Evolutionary conservation across 768 basidiomycete genomes (phyloP).

Genomic region (Tubosaeta sp.): DNA sequence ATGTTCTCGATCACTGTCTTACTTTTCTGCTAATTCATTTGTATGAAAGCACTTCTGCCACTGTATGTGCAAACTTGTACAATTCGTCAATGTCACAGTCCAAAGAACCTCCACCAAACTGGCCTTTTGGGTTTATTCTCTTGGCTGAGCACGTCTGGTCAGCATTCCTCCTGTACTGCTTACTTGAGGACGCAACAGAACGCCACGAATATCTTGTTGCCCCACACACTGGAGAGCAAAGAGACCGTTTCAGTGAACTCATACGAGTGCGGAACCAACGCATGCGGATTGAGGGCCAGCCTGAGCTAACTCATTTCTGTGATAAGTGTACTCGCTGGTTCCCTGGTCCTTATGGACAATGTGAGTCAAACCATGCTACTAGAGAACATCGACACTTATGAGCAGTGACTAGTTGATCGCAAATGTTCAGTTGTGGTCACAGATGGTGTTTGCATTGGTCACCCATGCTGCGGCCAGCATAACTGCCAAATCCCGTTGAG

Average conservation of each 20-base stretch:
- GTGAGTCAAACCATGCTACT: background rate
- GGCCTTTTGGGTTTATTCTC: background rate
- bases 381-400: too few relatives aligned
- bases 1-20: too few relatives aligned
- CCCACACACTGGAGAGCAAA: background rate
- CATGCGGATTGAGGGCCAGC: background rate
- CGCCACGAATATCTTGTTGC: background rate
- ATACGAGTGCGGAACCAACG: background rate
- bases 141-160: background rate
- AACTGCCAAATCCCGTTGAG: background rate
- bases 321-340: slow-evolving; percentile 1
- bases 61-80: background rate
- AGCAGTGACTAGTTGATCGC: background rate
- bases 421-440: background rate
- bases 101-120: background rate
- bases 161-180: background rate
- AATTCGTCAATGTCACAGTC: background rate
- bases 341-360: background rate
- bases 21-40: too few relatives aligned
- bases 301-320: background rate
- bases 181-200: background rate
- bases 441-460: background rate
- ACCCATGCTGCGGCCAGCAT: background rate
- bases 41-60: background rate
- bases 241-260: background rate